A percentile compares a stretch with the other conserved stretches of the same genome.
Conservation (phyloP, 805 yeast genomes). For the Suhomyces sp. region DNA sequence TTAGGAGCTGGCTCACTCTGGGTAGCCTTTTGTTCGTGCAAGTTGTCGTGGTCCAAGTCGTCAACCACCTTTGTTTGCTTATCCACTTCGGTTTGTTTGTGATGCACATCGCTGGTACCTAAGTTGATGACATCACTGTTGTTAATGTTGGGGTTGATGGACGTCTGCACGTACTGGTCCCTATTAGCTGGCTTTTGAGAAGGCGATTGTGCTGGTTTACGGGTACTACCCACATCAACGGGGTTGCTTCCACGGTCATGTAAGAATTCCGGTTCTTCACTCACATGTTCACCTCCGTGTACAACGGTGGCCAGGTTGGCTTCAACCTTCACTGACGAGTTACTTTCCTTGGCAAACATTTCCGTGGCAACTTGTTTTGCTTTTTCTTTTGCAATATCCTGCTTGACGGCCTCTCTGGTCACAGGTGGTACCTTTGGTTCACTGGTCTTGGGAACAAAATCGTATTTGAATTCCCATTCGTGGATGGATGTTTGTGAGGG, state of each 20-base stretch:
- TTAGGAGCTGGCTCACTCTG: constrained; percentile 5
- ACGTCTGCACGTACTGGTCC: constrained; percentile 41
- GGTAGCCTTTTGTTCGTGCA: constrained; percentile 7
- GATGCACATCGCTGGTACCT: constrained; percentile 36
- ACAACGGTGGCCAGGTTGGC: constrained; percentile 42
- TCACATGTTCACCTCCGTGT: constrained; percentile 43
- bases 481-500: constrained; percentile 47
- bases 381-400: constrained; percentile 47
- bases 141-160: constrained; percentile 42
- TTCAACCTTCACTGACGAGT: constrained; percentile 42
- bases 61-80: constrained; percentile 33
- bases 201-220: constrained; percentile 9
- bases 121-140: constrained; percentile 34
- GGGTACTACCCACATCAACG: constrained; percentile 32
- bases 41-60: constrained; percentile 38
- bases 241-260: constrained; percentile 40
- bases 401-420: constrained; percentile 48
- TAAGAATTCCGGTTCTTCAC: constrained; percentile 37
- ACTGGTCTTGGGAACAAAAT: constrained; percentile 41
- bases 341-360: constrained; percentile 32
- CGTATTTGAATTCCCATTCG: constrained; percentile 52
- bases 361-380: constrained; percentile 38
- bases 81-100: constrained; percentile 31
- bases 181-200: constrained; percentile 34
- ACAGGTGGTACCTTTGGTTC: constrained; percentile 46